Evolutionary conservation across 2,329 filamentous ascomycete species (phyloP), one percentile per base, ranked within the genome.

Genomic region (Diaporthe citri): DNA sequence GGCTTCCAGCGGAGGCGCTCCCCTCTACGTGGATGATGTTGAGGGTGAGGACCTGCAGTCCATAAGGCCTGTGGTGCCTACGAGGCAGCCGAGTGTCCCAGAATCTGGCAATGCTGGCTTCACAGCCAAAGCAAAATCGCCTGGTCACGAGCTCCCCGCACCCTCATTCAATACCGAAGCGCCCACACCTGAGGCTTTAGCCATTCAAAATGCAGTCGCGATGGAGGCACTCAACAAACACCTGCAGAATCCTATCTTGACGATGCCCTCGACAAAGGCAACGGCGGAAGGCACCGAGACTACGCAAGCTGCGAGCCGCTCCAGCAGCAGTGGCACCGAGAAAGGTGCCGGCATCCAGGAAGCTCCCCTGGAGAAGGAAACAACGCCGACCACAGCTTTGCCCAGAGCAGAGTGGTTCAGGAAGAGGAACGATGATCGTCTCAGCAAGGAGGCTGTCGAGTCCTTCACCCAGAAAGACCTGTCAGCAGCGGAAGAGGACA

Each of bases 401-500:
- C 25, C 59, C 25, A 72, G 52, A 43, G 43, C 55, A 28, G 60
- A 39, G 39, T 64, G 60, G 57, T 36, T 56, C 51, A 59, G 59
- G 62, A 57, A 55, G 41, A 31, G 48, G 31, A 48, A 46, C n/a
- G 56, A 59, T 4, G 51, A 41, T 31, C 59, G 70, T 46, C 36
- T 66, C 15, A 57, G 43, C 52, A 70, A 55, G 22, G 59, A 73
- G 28, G 70, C 75, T 34, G 67, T 73, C 25, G 70, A 76, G 73
- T 62, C 79, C 73, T 43, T 80, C 77, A 20, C 76, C 74, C 64
- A 81, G 79, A 64, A 77, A 77, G 46, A 76, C 77, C 10, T 79
- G 73, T 67, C 76, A 71, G 10, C 17, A 72, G 22, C 73, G 41
- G 78, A 73, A 7, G 79, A 80, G 22, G 78, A 79, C 36, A 15